Conservation (phyloP, 805 yeast species). For the Wickerhamiella alocasiicola region DNA sequence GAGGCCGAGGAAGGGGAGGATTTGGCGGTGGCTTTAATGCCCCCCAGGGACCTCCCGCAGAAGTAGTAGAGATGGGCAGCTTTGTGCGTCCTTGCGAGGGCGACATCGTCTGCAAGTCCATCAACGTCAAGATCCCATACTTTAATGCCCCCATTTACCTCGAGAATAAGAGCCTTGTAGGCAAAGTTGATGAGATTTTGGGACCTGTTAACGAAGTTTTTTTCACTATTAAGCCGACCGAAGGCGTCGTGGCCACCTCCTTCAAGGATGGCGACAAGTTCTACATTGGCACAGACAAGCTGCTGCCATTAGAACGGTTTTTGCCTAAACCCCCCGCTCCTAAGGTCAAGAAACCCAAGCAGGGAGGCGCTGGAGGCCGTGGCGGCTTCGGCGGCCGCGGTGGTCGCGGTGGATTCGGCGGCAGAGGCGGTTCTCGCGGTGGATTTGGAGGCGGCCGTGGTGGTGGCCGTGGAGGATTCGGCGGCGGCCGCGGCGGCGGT, state of each 20-base stretch:
- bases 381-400: conserved; percentile 38
- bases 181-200: conserved; percentile 94
- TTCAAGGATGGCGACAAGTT: conserved; percentile 95
- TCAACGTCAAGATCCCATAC: conserved; percentile 88
- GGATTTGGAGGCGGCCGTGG: conserved; percentile 32
- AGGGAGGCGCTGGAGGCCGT: conserved; percentile 62
- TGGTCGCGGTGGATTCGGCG: conserved; percentile 32
- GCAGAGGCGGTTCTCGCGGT: conserved; percentile 36
- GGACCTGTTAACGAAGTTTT: conserved; percentile 98
- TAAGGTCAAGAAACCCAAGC: conserved; percentile 38
- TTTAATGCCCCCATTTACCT: conserved; percentile 97
- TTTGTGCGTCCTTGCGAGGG: conserved; percentile 91
- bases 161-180: conserved; percentile 90
- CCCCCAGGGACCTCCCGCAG: conserved; percentile 93
- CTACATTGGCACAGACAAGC: conserved; percentile 87
- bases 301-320: conserved; percentile 91
- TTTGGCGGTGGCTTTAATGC: conserved; percentile 60
- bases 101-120: conserved; percentile 91
- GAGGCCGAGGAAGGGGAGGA: conserved; percentile 58
- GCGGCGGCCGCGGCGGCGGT: conserved; percentile 29
- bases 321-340: conserved; percentile 68
- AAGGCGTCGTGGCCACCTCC: conserved; percentile 88
- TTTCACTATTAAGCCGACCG: conserved; percentile 90
- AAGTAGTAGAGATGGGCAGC: conserved; percentile 89
- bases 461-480: conserved; percentile 31